Base-by-base conservation (phyloP, 306 rosid species). In the Crataegus laevigata region DNA sequence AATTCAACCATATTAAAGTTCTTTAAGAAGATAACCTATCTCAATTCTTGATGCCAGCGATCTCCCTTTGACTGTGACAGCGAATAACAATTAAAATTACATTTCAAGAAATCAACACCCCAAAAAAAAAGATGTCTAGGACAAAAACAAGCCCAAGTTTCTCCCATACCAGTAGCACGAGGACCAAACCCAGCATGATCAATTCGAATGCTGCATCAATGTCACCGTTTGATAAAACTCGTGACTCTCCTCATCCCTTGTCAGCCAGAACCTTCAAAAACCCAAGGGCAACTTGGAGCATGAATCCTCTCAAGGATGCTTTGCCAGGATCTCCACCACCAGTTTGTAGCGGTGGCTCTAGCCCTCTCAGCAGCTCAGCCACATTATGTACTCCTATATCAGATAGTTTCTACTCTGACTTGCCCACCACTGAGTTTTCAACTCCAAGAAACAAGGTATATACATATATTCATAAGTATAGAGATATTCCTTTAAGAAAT, bases 361-460 rank as follows among this genome's bases (percentile, higher is more conserved):
- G 77, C 75, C 65, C 82, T 47, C 71, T n/a, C 1, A 80, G 70
- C 77, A 80, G 70, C 77, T 76, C 79, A 11, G 42, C 10, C 17
- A 11, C 71, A 11, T 13, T 60, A 11, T 64, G 30, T 65, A 78
- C 83, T 71, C 14, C 42, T 29, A 71, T 30, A 24, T 29, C 87
- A n/a, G 80, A 76, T 8, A 45, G 22, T 1, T 66, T 57, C 60
- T 47, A 24, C 73, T 61, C 87, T 43, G 84, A 78, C 55, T 12
- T 64, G 69, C 79, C 76, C 73, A 43, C 76, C 45, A 55, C 74
- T 24, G 77, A 79, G 24, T 57, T 74, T 72, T 78, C 85, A 71
- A 50, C 86, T 75, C 83, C 92, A 69, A 80, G 76, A 81, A 82
- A 80, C 74, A 85, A 80, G 90, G 94, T 84, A 15, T 22, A 21